Evolutionary conservation across 108 stramenopile genomes (phyloP).

Genomic region (Cylindrotheca fusiformis): DNA sequence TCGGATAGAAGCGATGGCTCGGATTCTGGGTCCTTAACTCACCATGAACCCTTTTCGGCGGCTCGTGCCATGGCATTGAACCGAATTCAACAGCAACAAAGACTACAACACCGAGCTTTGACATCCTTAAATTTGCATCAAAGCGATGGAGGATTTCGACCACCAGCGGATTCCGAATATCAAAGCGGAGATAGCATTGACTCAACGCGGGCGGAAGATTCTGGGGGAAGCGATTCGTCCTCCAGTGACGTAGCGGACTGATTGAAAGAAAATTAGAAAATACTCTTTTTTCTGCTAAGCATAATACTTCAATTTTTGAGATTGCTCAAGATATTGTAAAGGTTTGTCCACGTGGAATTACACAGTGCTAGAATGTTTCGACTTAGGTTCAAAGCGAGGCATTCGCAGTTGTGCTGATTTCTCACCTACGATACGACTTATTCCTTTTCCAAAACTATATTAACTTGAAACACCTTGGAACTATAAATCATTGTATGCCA

Average conservation of each 20-base stretch:
- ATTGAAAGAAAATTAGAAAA: no score
- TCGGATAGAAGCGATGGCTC: slow-evolving; percentile 65
- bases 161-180: slow-evolving; percentile 43
- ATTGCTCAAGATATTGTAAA: no score
- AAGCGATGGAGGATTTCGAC: slow-evolving; percentile 31
- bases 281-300: no score
- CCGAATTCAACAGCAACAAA: slow-evolving; percentile 54
- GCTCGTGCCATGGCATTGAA: slow-evolving; percentile 61
- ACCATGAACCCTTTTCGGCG: slow-evolving; percentile 44
- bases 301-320: no score
- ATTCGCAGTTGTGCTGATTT: no score
- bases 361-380: no score
- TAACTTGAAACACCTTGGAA: no score
- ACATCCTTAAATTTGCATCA: slow-evolving; percentile 15
- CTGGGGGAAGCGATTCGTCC: slow-evolving; percentile 58
- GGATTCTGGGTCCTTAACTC: slow-evolving; percentile 31
- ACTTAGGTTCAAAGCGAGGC: no score
- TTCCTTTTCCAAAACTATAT: no score
- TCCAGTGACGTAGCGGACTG: slow-evolving; percentile 51
- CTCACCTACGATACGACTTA: no score
- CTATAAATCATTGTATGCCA: background rate
- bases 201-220: slow-evolving; percentile 48
- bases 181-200: slow-evolving; percentile 53
- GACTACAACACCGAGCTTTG: slow-evolving; percentile 29
- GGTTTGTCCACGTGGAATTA: no score